A percentile compares a stretch with the other conserved stretches of the same genome.
These are phyloP conservation scores for Colletotrichum spinosum DNA, from an alignment of 2,329 filamentous ascomycete species.

Conservation along the genomic window DNA sequence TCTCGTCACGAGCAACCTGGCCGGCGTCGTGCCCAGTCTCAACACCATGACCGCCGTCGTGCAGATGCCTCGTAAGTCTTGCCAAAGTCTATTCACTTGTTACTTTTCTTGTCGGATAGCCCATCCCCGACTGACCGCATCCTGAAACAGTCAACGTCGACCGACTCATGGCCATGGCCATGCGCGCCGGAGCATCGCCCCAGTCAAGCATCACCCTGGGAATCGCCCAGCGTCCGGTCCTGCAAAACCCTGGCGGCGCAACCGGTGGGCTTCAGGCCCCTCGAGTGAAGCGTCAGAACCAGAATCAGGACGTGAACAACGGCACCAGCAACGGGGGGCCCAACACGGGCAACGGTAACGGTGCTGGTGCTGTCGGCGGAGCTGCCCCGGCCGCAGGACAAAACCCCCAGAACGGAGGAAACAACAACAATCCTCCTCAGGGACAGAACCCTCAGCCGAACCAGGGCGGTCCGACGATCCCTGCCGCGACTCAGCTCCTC, in stretches of 20 bases:
- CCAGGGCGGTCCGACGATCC: conserved; percentile 19
- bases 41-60: conserved; percentile 40
- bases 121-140: conserved; percentile 16
- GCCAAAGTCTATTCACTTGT: conserved; percentile 2
- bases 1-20: conserved; percentile 40
- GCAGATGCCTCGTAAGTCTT: conserved; percentile 39
- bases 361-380: conserved; percentile 7
- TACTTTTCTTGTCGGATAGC: neutral
- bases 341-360: conserved; percentile 9
- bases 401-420: conserved; percentile 5
- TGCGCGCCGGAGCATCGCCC: conserved; percentile 38
- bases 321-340: conserved; percentile 7
- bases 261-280: conserved; percentile 27
- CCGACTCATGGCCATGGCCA: conserved; percentile 40
- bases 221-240: conserved; percentile 39
- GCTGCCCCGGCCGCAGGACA: conserved; percentile 9
- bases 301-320: conserved; percentile 17
- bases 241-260: conserved; percentile 40
- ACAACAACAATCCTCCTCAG: conserved; percentile 13
- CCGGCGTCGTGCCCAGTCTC: conserved; percentile 38
- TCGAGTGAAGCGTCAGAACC: conserved; percentile 32
- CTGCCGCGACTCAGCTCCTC: conserved; percentile 39
- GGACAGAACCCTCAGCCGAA: conserved; percentile 1
- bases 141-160: conserved; percentile 40
- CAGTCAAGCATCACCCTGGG: conserved; percentile 38